phyloP scores from a whole-genome alignment of 1,284 basidiomycete genomes.

The Vanrija sp. region DNA sequence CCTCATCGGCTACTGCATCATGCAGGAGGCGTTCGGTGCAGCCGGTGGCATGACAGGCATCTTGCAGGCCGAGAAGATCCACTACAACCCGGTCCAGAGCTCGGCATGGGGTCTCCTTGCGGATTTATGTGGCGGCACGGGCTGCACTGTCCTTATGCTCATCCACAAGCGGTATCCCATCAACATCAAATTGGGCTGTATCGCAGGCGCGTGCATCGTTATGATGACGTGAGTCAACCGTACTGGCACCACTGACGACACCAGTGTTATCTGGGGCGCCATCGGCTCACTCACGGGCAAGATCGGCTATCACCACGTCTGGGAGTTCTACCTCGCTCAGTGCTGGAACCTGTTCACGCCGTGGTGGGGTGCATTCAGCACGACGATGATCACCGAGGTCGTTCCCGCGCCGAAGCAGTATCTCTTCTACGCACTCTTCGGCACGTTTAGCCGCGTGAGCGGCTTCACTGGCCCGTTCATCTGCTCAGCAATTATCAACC shows the following conservation, averaged over 20 bases:
- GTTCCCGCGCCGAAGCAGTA: slow-evolving; percentile 13
- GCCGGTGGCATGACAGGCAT: slow-evolving; percentile 7
- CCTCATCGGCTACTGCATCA: slow-evolving; percentile 15
- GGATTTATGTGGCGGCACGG: slow-evolving; percentile 11
- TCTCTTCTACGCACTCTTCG: slow-evolving; percentile 4
- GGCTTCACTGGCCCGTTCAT: slow-evolving; percentile 13
- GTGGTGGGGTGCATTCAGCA: slow-evolving; percentile 14
- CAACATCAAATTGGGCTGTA: background rate
- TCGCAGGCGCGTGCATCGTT: background rate
- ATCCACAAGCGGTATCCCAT: slow-evolving; percentile 11
- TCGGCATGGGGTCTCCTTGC: slow-evolving; percentile 9
- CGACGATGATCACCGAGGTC: slow-evolving; percentile 17
- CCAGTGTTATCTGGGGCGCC: slow-evolving; percentile 12
- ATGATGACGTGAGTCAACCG: slow-evolving; percentile 6
- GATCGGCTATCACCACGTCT: slow-evolving; percentile 16
- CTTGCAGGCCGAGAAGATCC: slow-evolving; percentile 16
- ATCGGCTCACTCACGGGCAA: slow-evolving; percentile 13
- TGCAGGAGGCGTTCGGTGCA: slow-evolving; percentile 5
- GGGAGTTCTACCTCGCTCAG: slow-evolving; percentile 5
- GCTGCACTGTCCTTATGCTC: slow-evolving; percentile 3
- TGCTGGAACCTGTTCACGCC: slow-evolving; percentile 8
- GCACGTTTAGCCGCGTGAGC: background rate
- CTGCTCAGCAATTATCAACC: slow-evolving; percentile 15
- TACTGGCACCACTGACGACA: background rate
- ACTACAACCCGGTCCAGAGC: slow-evolving; percentile 13